Percentiles rank a stretch among this genome's conserved stretches.
Evolutionary conservation across 1,284 basidiomycete species (phyloP).

Genomic region (Rhodotorula glutinis): DNA sequence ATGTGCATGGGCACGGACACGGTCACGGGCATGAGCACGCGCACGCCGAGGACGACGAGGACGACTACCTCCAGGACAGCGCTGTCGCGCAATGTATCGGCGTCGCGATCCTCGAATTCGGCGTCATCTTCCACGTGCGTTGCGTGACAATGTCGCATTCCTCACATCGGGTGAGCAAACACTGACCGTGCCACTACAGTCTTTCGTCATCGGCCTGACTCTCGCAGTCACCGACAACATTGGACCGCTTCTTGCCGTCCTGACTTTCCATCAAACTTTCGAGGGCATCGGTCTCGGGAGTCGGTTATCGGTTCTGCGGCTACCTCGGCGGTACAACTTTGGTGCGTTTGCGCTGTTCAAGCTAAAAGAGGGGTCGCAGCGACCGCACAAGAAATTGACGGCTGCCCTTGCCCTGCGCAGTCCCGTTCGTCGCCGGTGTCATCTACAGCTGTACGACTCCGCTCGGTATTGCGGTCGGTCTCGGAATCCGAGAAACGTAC

Average conservation of each 20-base stretch:
- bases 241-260: slow-evolving; percentile 79
- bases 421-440: slow-evolving; percentile 64
- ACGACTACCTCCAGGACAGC: slow-evolving; percentile 49
- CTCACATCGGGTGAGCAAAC: too few relatives aligned
- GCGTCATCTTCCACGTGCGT: slow-evolving; percentile 74
- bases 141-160: too few relatives aligned
- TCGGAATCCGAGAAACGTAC: slow-evolving; percentile 67
- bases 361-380: slow-evolving; percentile 50
- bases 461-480: slow-evolving; percentile 74
- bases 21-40: slow-evolving; percentile 3
- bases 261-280: slow-evolving; percentile 67
- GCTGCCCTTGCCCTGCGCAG: slow-evolving; percentile 55
- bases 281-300: slow-evolving; percentile 88
- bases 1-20: background rate
- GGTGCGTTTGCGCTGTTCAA: slow-evolving; percentile 56
- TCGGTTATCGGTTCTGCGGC: slow-evolving; percentile 63
- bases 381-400: slow-evolving; percentile 2
- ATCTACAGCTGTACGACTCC: slow-evolving; percentile 78
- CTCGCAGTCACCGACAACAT: slow-evolving; percentile 81
- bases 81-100: slow-evolving; percentile 76
- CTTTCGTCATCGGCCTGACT: slow-evolving; percentile 84
- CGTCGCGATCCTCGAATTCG: slow-evolving; percentile 81
- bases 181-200: slow-evolving; percentile 14
- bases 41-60: slow-evolving; percentile 8
- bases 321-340: slow-evolving; percentile 60